These are phyloP conservation scores for Hypocrella siamensis DNA, from an alignment of 2,329 filamentous ascomycete genomes.

Conservation along the genomic window DNA sequence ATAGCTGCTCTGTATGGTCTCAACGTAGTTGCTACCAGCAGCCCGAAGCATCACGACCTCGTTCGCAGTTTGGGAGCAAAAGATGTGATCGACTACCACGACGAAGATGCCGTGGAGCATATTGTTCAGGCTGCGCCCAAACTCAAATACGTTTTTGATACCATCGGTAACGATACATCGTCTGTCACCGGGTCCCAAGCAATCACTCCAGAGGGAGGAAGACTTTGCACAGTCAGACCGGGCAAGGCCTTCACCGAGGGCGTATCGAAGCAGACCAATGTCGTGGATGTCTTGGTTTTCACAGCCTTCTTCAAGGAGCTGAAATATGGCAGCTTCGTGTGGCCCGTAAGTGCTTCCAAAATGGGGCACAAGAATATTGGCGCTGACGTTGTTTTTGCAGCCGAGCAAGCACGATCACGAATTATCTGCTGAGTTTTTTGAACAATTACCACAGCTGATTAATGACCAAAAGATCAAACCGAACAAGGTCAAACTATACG, in stretches of 20 bases:
- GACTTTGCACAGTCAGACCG: constrained; percentile 24
- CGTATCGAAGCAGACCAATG: constrained; percentile 13
- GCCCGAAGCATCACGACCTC: constrained; percentile 9
- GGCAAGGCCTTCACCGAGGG: constrained; percentile 22
- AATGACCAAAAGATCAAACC: not conserved
- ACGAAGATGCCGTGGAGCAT: constrained; percentile 15
- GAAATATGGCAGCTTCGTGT: constrained; percentile 17
- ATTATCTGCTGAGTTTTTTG: constrained; percentile 1
- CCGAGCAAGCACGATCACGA: not conserved
- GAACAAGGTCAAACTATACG: not conserved
- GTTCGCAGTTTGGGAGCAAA: not conserved
- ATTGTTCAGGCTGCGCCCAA: constrained; percentile 13
- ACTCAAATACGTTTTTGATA: constrained; percentile 11
- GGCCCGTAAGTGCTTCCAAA: constrained; percentile 17
- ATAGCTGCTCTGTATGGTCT: constrained; percentile 15
- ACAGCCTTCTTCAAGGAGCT: constrained; percentile 25
- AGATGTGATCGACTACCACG: constrained; percentile 18
- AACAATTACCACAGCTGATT: not conserved
- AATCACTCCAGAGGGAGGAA: constrained; percentile 8
- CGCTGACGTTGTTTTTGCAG: not conserved
- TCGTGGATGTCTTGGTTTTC: constrained; percentile 27
- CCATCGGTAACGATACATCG: constrained; percentile 20
- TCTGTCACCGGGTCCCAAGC: constrained; percentile 15
- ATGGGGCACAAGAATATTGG: not conserved
- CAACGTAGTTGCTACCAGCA: constrained; percentile 17